Conservation (phyloP, 164 flowering plant species). For the Macadamia tetraphylla region DNA sequence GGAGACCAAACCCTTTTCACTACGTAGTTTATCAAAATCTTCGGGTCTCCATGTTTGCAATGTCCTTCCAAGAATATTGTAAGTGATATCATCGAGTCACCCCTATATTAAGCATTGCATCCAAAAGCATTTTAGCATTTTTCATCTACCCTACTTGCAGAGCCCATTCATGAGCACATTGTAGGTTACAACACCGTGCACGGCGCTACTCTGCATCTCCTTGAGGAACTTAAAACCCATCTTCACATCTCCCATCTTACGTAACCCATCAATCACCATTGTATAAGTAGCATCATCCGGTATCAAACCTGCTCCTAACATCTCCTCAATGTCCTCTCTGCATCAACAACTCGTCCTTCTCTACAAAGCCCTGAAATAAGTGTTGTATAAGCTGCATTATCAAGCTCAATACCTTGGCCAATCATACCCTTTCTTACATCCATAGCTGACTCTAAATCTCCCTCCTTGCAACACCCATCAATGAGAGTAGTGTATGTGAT, state of each 20-base stretch:
- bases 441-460: constrained; percentile 57
- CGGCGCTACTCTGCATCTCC: too few relatives aligned
- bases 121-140: constrained; percentile 61
- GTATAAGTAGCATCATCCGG: constrained; percentile 69
- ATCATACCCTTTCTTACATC: constrained; percentile 46
- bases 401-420: constrained; percentile 48
- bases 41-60: constrained; percentile 39
- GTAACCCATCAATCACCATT: too few relatives aligned
- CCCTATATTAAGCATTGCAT: constrained; percentile 66
- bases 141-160: constrained; percentile 74
- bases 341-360: constrained; percentile 47
- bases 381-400: constrained; percentile 64
- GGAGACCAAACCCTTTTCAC: too few relatives aligned
- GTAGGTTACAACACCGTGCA: too few relatives aligned
- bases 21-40: constrained; percentile 31
- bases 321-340: constrained; percentile 59
- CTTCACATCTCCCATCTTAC: too few relatives aligned
- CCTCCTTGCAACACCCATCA: constrained; percentile 76
- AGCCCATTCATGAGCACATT: too few relatives aligned
- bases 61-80: too few relatives aligned
- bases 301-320: constrained; percentile 42
- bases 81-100: constrained; percentile 77
- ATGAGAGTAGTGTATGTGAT: too few relatives aligned
- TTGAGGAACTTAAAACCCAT: too few relatives aligned
- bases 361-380: constrained; percentile 58